Percentiles rank a stretch among this genome's conserved stretches.
Evolutionary conservation across 164 flowering plant species (phyloP).

Genomic region (Chloranthus sessilifolius): DNA sequence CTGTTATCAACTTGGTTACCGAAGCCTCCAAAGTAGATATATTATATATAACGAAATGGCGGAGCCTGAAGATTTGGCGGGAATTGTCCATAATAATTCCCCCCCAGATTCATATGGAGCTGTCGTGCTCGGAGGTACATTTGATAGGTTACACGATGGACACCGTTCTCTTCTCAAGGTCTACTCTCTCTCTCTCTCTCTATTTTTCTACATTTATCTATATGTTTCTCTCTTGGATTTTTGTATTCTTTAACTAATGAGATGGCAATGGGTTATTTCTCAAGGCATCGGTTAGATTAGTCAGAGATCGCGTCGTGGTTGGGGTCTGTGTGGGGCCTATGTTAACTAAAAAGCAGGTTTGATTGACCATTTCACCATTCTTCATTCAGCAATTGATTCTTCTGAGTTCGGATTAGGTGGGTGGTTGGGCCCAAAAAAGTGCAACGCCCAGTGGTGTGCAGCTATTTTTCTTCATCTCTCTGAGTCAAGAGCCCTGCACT

Average conservation of each 20-base stretch:
- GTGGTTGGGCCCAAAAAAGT: too few species aligned
- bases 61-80: too few species aligned
- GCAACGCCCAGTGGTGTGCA: too few species aligned
- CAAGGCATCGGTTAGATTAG: conserved; percentile 67
- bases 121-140: conserved; percentile 92
- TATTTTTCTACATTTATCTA: neutral
- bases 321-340: conserved; percentile 94
- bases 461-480: too few species aligned
- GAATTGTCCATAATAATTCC: too few species aligned
- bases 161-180: conserved; percentile 80
- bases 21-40: too few species aligned
- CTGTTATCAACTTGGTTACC: too few species aligned
- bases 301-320: conserved; percentile 65
- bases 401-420: too few species aligned
- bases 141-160: conserved; percentile 85
- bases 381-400: too few species aligned
- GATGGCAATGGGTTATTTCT: neutral
- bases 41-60: too few species aligned
- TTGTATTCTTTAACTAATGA: neutral
- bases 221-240: neutral
- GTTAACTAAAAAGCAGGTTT: conserved; percentile 72
- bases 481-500: too few species aligned
- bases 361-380: too few species aligned
- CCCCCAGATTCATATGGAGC: conserved; percentile 49
- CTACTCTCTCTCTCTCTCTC: neutral